Evolutionary conservation across 2,329 filamentous ascomycete species (phyloP), one percentile per base, ranked within the genome.

Genomic region (Colletotrichum tabaci): DNA sequence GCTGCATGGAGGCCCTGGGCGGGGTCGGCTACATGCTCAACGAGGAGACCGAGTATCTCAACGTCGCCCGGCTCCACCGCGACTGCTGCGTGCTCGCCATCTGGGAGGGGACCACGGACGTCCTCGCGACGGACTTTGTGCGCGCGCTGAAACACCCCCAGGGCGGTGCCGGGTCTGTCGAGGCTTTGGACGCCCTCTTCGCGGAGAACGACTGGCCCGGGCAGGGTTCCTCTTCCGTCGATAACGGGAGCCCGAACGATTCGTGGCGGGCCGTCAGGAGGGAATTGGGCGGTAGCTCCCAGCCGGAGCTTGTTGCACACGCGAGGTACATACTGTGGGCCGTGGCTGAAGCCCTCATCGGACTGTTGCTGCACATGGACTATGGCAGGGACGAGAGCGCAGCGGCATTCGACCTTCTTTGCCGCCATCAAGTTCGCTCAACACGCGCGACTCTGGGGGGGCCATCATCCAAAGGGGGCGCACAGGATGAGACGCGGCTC

Each of bases 51-150:
- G 89, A 90, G 61, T 86, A 89, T 47, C 58, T 74, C 18, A 94
- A 94, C 76, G 82, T 94, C 4, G 87, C 91, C 0, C 86, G 91
- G 8, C 82, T 94, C 1, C 90, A 90, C 75, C 87, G 93, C 9
- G 92, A 94, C 75, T 88, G 87, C 2, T 84, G 82, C 9, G 92
- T 93, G 3, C 81, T 89, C 61, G 86, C 88, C 16, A 93, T 94
- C 60, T 93, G 91, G 90, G 91, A 93, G 79, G 91, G 92, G 1
- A 94, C 92, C 0, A 93, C 91, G 0, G 91, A 93, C 75, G 90
- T 94, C 7, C 84, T 94, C 66, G 89, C 89, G 44, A 74, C 74
- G 12, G 74, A 75, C 50, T 73, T 75, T 46, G 21, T 75, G 7
- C 78, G 80, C 85, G 87, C 77, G 73, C 75, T 30, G 83, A 87